A percentile compares a stretch with the other conserved stretches of the same genome.
Conservation (phyloP, 2,329 filamentous ascomycete genomes). For the Sporothrix euskadiensis region DNA sequence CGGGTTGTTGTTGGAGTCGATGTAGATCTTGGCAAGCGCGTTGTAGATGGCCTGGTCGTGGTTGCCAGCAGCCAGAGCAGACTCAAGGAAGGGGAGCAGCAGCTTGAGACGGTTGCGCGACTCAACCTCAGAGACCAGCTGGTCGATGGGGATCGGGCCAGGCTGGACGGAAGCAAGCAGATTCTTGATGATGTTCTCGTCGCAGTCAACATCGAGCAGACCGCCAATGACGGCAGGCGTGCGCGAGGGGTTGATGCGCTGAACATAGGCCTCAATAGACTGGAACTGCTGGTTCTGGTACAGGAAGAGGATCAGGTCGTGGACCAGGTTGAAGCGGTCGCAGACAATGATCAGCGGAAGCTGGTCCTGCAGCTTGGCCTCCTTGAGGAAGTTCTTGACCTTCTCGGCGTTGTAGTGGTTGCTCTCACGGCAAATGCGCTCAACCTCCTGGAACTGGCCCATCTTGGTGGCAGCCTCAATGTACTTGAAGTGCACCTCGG, state of each 20-base stretch:
- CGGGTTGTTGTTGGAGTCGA: constrained; percentile 96
- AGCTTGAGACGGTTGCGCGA: constrained; percentile 93
- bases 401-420: constrained; percentile 88
- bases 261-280: constrained; percentile 97
- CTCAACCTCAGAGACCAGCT: constrained; percentile 93
- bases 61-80: constrained; percentile 83
- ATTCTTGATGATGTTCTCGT: constrained; percentile 93
- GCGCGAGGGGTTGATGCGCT: constrained; percentile 88
- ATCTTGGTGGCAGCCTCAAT: constrained; percentile 95
- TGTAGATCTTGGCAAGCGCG: constrained; percentile 98
- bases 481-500: constrained; percentile 98
- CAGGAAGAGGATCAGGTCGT: constrained; percentile 91
- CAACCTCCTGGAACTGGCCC: constrained; percentile 91
- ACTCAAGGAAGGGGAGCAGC: constrained; percentile 91
- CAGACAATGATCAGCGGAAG: constrained; percentile 97
- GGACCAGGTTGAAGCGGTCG: constrained; percentile 98
- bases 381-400: constrained; percentile 99
- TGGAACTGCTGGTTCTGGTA: constrained; percentile 99
- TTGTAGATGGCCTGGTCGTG: constrained; percentile 97
- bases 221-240: constrained; percentile 93
- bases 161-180: constrained; percentile 83
- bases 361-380: constrained; percentile 88
- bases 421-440: constrained; percentile 95
- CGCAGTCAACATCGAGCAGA: constrained; percentile 93
- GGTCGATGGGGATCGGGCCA: constrained; percentile 84